A percentile compares a stretch with the other conserved stretches of the same genome.
Conservation (phyloP, 345 rosid species). For the Lagerstroemia speciosa region DNA sequence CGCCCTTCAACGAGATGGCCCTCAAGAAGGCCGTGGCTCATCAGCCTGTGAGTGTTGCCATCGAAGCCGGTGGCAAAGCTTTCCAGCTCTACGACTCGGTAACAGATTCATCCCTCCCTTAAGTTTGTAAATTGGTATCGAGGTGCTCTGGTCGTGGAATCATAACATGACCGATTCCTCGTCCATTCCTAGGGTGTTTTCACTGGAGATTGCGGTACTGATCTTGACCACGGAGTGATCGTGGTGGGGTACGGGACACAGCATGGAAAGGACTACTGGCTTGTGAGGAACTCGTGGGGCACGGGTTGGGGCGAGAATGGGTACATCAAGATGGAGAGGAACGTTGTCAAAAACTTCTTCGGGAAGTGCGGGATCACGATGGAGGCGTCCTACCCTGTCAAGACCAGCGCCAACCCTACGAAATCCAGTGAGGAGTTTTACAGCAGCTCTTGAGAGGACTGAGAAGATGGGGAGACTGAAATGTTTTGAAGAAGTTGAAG, state of each 20-base stretch:
- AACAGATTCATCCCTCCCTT: slow-evolving; percentile 7
- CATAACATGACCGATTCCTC: no score
- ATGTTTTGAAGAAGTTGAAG: no score
- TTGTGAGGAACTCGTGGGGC: slow-evolving; percentile 42
- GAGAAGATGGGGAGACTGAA: no score
- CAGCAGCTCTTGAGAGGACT: slow-evolving; percentile 32
- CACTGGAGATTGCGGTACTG: slow-evolving; percentile 30
- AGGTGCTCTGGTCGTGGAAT: no score
- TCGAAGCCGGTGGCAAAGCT: slow-evolving; percentile 76
- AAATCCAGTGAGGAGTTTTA: slow-evolving; percentile 9
- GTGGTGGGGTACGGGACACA: slow-evolving; percentile 36
- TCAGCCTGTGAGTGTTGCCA: slow-evolving; percentile 86
- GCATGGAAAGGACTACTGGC: slow-evolving; percentile 28
- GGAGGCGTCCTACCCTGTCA: slow-evolving; percentile 21
- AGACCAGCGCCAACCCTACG: slow-evolving; percentile 16
- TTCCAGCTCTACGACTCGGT: slow-evolving; percentile 79
- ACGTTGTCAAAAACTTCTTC: slow-evolving; percentile 5
- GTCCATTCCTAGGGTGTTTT: slow-evolving; percentile 9
- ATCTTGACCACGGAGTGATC: slow-evolving; percentile 34
- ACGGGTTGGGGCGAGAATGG: slow-evolving; percentile 34
- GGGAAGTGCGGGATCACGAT: slow-evolving; percentile 21
- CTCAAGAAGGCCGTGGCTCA: slow-evolving; percentile 58
- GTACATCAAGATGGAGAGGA: slow-evolving; percentile 34
- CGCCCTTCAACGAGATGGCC: slow-evolving; percentile 41
- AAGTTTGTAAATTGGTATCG: no score